Evolutionary conservation across 345 rosid genomes (phyloP).

Genomic region (Gynandropsis gynandra): DNA sequence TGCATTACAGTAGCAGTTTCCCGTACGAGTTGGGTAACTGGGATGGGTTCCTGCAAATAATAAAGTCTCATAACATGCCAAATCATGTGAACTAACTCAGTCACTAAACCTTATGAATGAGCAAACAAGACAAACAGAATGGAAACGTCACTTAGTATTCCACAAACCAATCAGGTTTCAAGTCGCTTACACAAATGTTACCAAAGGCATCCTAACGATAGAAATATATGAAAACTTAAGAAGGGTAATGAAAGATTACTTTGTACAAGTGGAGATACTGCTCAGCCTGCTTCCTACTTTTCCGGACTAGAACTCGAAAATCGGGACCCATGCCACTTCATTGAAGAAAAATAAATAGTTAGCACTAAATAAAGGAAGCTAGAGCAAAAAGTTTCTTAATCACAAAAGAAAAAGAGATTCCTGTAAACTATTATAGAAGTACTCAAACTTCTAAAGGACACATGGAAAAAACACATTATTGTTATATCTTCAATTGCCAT

Average conservation of each 20-base stretch:
- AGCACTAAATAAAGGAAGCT: constrained; percentile 8
- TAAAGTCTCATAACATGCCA: constrained; percentile 11
- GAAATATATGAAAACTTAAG: not conserved
- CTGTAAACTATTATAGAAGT: no score
- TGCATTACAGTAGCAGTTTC: constrained; percentile 99
- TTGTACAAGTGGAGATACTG: constrained; percentile 75
- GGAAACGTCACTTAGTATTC: not conserved
- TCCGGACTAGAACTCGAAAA: constrained; percentile 85
- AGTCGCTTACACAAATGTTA: not conserved
- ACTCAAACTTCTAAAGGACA: no score
- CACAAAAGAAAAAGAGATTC: no score
- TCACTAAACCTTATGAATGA: not conserved
- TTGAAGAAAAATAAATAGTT: constrained; percentile 1
- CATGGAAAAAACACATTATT: no score
- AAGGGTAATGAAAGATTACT: constrained; percentile 30
- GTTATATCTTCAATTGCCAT: no score
- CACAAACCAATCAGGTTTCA: not conserved
- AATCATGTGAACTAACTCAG: constrained; percentile 3
- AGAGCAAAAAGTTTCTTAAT: no score
- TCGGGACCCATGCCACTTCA: constrained; percentile 98
- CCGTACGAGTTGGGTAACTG: constrained; percentile 96
- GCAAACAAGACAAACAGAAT: constrained; percentile 1
- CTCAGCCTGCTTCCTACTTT: constrained; percentile 93
- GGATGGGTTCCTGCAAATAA: constrained; percentile 74
- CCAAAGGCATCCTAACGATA: not conserved